Conservation (phyloP, 2,329 filamentous ascomycete genomes). For the Paecilomyces sp. region DNA sequence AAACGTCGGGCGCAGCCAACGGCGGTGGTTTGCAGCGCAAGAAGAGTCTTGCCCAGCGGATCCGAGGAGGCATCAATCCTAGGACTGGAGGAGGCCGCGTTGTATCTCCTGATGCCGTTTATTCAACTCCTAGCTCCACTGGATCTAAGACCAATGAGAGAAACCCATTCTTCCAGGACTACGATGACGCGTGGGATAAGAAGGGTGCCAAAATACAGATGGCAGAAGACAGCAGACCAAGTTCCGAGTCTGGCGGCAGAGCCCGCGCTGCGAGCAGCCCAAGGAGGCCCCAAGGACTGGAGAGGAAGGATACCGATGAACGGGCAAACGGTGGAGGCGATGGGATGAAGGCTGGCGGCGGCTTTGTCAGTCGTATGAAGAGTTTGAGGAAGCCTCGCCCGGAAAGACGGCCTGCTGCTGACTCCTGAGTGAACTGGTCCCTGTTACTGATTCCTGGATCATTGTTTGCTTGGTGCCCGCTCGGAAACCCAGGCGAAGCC, state of each 20-base stretch:
- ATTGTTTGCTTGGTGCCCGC: background rate
- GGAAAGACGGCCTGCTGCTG: slow-evolving; percentile 22
- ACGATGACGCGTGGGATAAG: slow-evolving; percentile 58
- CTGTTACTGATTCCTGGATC: background rate
- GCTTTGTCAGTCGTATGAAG: slow-evolving; percentile 73
- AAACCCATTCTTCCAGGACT: slow-evolving; percentile 83
- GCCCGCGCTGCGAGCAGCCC: slow-evolving; percentile 53
- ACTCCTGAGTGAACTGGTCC: background rate
- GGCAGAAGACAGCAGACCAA: slow-evolving; percentile 37
- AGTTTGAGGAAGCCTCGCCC: slow-evolving; percentile 57
- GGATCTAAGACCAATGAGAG: slow-evolving; percentile 38
- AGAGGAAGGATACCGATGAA: slow-evolving; percentile 60
- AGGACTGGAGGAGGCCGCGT: slow-evolving; percentile 55
- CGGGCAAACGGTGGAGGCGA: slow-evolving; percentile 33
- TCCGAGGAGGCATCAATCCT: slow-evolving; percentile 65
- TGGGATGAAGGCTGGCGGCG: slow-evolving; percentile 43
- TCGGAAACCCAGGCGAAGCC: background rate
- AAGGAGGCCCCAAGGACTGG: slow-evolving; percentile 45
- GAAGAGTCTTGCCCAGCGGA: slow-evolving; percentile 88
- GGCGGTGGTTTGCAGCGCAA: slow-evolving; percentile 70
- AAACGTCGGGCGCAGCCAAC: slow-evolving; percentile 35
- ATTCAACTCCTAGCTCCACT: slow-evolving; percentile 18
- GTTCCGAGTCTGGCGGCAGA: slow-evolving; percentile 19
- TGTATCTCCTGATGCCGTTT: slow-evolving; percentile 46
- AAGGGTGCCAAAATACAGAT: slow-evolving; percentile 54